Evolutionary conservation across 164 flowering plant species (phyloP).

Genomic region (Sedum album): DNA sequence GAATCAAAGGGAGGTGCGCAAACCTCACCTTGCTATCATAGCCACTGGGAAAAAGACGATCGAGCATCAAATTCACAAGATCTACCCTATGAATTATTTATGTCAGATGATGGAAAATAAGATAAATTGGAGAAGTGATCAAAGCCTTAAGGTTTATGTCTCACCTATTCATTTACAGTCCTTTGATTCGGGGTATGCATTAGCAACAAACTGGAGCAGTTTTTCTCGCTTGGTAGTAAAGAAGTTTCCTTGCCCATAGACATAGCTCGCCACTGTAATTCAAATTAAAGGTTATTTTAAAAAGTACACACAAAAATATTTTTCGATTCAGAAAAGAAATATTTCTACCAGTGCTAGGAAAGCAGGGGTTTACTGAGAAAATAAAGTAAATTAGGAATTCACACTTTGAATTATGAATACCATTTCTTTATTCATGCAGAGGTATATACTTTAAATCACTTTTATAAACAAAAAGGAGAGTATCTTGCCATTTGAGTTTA

Average conservation of each 20-base stretch:
- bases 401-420: neutral
- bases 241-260: neutral
- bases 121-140: constrained; percentile 9
- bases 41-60: constrained; percentile 37
- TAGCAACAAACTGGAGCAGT: neutral
- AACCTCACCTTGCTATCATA: constrained; percentile 21
- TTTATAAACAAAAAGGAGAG: neutral
- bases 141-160: constrained; percentile 10
- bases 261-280: neutral
- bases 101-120: constrained; percentile 10
- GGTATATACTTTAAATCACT: neutral
- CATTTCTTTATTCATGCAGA: neutral
- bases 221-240: constrained; percentile 1
- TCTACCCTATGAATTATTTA: constrained; percentile 36
- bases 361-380: neutral
- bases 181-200: neutral
- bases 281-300: neutral
- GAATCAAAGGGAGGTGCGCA: neutral
- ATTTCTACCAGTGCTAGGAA: neutral
- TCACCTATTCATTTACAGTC: constrained; percentile 36
- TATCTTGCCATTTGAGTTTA: too few species aligned
- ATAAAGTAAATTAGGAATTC: neutral
- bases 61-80: constrained; percentile 43
- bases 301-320: neutral
- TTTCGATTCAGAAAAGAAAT: neutral